Base-by-base conservation (phyloP, 1,284 basidiomycete species). In the Moesziomyces aphidis region DNA sequence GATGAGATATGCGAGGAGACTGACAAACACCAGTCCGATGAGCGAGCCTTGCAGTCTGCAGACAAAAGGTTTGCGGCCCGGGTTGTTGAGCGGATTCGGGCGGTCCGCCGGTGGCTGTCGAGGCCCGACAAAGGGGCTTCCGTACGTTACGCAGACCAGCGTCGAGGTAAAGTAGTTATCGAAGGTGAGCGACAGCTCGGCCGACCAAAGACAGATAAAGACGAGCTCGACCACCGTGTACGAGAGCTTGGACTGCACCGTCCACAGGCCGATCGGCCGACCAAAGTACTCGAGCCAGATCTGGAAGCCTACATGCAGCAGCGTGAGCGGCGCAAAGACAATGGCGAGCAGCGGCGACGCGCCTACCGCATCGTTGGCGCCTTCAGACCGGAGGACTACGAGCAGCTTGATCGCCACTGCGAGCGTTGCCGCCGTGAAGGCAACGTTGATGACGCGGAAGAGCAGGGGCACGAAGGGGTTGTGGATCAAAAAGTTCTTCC, bases 151-250 rank as follows among this genome's bases (percentile, higher is more conserved):
- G 63, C 94, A 96, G 39, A 91, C 90, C 59, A 95, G 89, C 28
- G 90, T 86, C 31, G 93, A 93, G 4, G 93, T 95, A 85, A 95
- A 93, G 85, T 91, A 94, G 82, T 95, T 94, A 87, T 96, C 93
- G 84, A 95, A 93, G 62, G 89, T 90, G 54, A 95, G 89, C 15
- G 92, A 91, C 48, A 96, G 88, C 34, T 92, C 90, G n/a, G 93
- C 92, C 64, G 92, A 93, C 93, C 94, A 96, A 22, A 92, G 89
- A 85, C 92, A 94, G 66, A 96, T 93, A 82, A 94, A 95, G 54
- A 94, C 87, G 45, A 95, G 91, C 86, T 84, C 82, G 15, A 79
- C 73, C 19, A 76, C 67, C 23, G 78, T 81, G 63, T 83, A 83
- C 57, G 67, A 77, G 22, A 84, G 73, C 67, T 84, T 84, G 47